These are phyloP conservation scores for Geotrichum candidum DNA, from an alignment of 1,139 yeast species.

Conservation along the genomic window DNA sequence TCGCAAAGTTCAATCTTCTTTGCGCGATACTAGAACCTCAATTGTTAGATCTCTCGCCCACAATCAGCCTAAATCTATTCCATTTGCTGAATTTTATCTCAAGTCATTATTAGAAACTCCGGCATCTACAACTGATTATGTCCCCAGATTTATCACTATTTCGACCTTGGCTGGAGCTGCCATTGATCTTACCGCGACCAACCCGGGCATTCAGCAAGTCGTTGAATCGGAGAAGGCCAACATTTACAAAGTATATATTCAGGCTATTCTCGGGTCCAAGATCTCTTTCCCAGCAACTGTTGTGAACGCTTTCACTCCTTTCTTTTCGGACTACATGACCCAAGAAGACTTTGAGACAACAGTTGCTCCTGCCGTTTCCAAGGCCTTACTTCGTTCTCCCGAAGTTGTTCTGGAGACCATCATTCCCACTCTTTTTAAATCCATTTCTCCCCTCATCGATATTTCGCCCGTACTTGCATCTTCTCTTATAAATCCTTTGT, in stretches of 20 bases:
- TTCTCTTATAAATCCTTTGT: conserved; percentile 54
- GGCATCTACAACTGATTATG: conserved; percentile 18
- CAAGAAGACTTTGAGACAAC: conserved; percentile 40
- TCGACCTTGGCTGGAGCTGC: conserved; percentile 32
- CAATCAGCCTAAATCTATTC: conserved; percentile 15
- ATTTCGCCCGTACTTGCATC: conserved; percentile 38
- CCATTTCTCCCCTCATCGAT: conserved; percentile 38
- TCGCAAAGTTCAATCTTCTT: conserved; percentile 28
- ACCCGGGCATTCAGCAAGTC: conserved; percentile 25
- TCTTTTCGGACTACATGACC: conserved; percentile 42
- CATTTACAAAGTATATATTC: conserved; percentile 26
- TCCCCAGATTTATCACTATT: conserved; percentile 22
- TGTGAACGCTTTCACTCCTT: conserved; percentile 37
- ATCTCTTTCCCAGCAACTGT: conserved; percentile 24
- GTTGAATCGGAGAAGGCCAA: conserved; percentile 22
- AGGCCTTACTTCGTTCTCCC: conserved; percentile 74
- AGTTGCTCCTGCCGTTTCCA: conserved; percentile 62
- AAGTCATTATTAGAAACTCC: conserved; percentile 19
- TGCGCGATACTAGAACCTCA: conserved; percentile 27
- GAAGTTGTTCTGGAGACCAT: conserved; percentile 57
- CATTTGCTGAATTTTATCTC: conserved; percentile 21
- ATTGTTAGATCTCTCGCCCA: conserved; percentile 19
- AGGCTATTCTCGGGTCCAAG: conserved; percentile 32
- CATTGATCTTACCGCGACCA: conserved; percentile 25
- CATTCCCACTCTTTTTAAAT: conserved; percentile 45